Evolutionary conservation across 768 basidiomycete genomes (phyloP).

Genomic region (Pleurotus platypus): DNA sequence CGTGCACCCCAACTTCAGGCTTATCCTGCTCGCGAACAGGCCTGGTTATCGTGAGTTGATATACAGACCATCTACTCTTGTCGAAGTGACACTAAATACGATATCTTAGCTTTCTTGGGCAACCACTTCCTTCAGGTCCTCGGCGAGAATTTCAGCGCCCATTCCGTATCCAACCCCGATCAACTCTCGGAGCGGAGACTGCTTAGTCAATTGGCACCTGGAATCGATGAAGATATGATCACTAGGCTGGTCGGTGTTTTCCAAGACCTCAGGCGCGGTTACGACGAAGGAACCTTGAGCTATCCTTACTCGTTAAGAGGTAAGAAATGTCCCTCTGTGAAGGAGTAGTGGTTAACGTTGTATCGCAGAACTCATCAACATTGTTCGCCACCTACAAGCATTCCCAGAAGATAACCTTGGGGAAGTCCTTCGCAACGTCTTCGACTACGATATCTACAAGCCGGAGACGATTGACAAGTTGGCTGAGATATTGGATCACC

Average conservation of each 20-base stretch:
- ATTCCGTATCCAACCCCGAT: constrained; percentile 66
- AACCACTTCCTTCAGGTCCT: constrained; percentile 73
- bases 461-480: constrained; percentile 63
- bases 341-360: not conserved
- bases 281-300: constrained; percentile 53
- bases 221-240: constrained; percentile 50
- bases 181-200: constrained; percentile 60
- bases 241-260: constrained; percentile 59
- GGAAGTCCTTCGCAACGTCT: constrained; percentile 59
- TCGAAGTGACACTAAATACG: not conserved
- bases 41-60: constrained; percentile 60
- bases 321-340: constrained; percentile 16
- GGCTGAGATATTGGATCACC: constrained; percentile 51
- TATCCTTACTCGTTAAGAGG: constrained; percentile 71
- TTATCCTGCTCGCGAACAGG: constrained; percentile 62
- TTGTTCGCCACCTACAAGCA: constrained; percentile 59
- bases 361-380: constrained; percentile 55
- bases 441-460: constrained; percentile 69
- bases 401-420: constrained; percentile 57
- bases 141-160: constrained; percentile 65
- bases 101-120: constrained; percentile 55
- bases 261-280: constrained; percentile 56
- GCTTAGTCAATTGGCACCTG: constrained; percentile 58
- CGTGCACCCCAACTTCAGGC: constrained; percentile 61
- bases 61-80: not conserved